A percentile compares a stretch with the other conserved stretches of the same genome.
Evolutionary conservation across 1,139 yeast genomes (phyloP).

Genomic region (Candida tunisiensis): DNA sequence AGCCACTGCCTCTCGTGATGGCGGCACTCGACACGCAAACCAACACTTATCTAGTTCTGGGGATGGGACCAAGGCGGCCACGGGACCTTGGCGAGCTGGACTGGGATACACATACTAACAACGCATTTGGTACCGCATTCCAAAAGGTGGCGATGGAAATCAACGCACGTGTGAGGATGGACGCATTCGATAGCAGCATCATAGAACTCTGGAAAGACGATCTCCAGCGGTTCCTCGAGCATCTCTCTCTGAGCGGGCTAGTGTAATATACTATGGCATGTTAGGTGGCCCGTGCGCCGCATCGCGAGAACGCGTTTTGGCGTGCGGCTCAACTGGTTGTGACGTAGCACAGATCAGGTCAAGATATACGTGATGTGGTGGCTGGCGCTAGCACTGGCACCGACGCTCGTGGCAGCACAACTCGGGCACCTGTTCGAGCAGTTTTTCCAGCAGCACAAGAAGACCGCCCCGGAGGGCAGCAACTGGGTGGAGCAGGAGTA

Average conservation of each 20-base stretch:
- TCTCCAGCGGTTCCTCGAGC: slow-evolving; percentile 72
- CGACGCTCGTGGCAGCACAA: slow-evolving; percentile 76
- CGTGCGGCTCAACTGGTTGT: neutral
- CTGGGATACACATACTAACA: slow-evolving; percentile 22
- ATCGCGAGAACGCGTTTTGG: neutral
- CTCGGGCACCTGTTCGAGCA: slow-evolving; percentile 16
- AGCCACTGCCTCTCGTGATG: slow-evolving; percentile 63
- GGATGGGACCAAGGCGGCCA: slow-evolving; percentile 73
- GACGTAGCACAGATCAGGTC: neutral
- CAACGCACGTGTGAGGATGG: slow-evolving; percentile 80
- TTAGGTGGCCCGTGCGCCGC: neutral
- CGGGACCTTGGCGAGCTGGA: slow-evolving; percentile 22
- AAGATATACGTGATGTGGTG: neutral
- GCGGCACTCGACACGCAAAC: slow-evolving; percentile 67
- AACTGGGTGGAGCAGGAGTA: slow-evolving; percentile 18
- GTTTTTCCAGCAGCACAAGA: slow-evolving; percentile 13
- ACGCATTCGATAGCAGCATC: slow-evolving; percentile 87
- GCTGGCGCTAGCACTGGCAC: slow-evolving; percentile 53
- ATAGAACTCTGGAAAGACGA: slow-evolving; percentile 85
- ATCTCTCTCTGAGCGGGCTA: slow-evolving; percentile 25
- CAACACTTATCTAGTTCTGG: slow-evolving; percentile 77
- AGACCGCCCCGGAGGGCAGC: slow-evolving; percentile 9
- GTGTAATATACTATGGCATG: neutral
- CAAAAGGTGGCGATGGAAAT: slow-evolving; percentile 70
- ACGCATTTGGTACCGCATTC: slow-evolving; percentile 81